Conservation (phyloP, 331 rosid species). For the Telfairia occidentalis region DNA sequence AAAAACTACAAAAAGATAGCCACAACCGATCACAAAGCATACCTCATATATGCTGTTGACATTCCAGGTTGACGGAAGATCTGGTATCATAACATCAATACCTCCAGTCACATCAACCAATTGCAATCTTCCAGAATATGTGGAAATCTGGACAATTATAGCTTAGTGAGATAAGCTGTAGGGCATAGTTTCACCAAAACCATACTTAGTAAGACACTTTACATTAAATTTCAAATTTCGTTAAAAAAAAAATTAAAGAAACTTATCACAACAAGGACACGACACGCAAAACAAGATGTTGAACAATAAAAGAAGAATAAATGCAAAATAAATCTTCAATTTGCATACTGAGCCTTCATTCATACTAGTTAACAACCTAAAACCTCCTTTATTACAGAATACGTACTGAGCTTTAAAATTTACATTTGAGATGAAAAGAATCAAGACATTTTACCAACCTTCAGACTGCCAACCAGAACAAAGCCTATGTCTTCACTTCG, state of each 20-base stretch:
- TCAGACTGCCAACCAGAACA: constrained; percentile 57
- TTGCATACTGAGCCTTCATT: neutral
- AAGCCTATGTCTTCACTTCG: constrained; percentile 53
- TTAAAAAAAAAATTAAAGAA: neutral
- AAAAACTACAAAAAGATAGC: constrained; percentile 3
- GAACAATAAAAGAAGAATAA: neutral
- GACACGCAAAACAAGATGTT: neutral
- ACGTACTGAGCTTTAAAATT: neutral
- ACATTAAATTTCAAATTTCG: neutral
- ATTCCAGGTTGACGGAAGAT: constrained; percentile 68
- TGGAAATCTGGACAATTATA: constrained; percentile 43
- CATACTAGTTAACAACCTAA: neutral
- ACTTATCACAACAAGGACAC: neutral
- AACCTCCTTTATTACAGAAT: neutral
- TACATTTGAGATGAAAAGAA: constrained; percentile 12
- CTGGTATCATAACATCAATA: constrained; percentile 74
- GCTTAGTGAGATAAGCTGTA: constrained; percentile 3
- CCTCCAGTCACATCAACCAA: constrained; percentile 76
- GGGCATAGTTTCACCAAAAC: neutral
- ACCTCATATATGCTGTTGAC: constrained; percentile 55
- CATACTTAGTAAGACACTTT: neutral
- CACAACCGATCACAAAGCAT: constrained; percentile 2
- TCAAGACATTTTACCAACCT: constrained; percentile 36
- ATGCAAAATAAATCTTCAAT: neutral
- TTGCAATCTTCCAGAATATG: constrained; percentile 57